Evolutionary conservation across 75 land plant genomes (phyloP), one percentile per base, ranked within the genome.

Genomic region (Selaginella moellendorffii): DNA sequence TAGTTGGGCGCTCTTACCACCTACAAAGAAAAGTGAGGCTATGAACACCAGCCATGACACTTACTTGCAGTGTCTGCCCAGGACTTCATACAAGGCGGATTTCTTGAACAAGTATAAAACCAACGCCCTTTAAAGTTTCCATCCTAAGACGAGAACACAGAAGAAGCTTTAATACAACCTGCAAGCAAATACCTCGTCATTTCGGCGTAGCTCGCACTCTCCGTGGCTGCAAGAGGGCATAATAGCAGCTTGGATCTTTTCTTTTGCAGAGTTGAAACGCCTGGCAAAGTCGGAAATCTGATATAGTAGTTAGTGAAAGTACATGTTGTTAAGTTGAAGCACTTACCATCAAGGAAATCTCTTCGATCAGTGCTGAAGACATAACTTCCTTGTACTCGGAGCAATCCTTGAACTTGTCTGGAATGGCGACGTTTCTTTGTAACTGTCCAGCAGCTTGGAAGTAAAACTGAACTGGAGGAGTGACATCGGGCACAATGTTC

Each of bases 291-390:
- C 46, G 14, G 46, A 5, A 5, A 36, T 14, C 46, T 36, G 46
- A 36, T 36, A 36, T 5, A 5, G 10, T 36, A 5, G 14, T 36
- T 14, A 36, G 14, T 36, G 14, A 5, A 36, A 5, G 46, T 36
- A 14, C 14, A 36, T 36, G 46, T 36, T 36, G 5, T 36, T 36
- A 36, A 5, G 46, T 36, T 5, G 14, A 36, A 5, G 14, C 46
- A 66, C 73, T 67, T 71, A 71, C 73, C 26, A 54, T 71, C 25
- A 66, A 27, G 36, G 54, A 52, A 54, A 71, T 52, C 61, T 71
- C 73, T 19, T 65, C 70, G 54, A 53, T 53, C 28, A 71, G 27
- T 54, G 70, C 73, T 26, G 73, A 71, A 71, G 63, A 71, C 72
- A 71, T 68, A 28, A 67, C 66, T 10, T 12, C 56, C 54, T 68